Percentiles rank a stretch among this genome's conserved stretches.
Evolutionary conservation across 2,329 filamentous ascomycete species (phyloP).

Genomic region (Alternaria alternata): DNA sequence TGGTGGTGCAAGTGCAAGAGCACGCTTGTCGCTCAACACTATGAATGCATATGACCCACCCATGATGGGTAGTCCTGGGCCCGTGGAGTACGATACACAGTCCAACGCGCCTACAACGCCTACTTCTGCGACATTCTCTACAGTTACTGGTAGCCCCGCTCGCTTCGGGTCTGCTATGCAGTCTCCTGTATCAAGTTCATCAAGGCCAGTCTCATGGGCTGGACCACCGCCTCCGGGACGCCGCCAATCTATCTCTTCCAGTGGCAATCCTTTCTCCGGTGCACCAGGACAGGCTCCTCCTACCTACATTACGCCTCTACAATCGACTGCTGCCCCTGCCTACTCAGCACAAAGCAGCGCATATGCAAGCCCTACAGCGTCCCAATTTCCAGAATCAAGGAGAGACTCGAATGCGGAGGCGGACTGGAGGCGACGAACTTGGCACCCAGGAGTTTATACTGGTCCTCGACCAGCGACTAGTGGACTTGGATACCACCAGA

Average conservation of each 20-base stretch:
- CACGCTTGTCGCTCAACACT: slow-evolving; percentile 63
- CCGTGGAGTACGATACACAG: slow-evolving; percentile 68
- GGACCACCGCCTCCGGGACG: slow-evolving; percentile 72
- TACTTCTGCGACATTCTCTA: slow-evolving; percentile 82
- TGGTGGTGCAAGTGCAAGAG: slow-evolving; percentile 63
- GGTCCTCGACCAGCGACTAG: slow-evolving; percentile 71
- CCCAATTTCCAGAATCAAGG: slow-evolving; percentile 68
- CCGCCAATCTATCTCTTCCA: slow-evolving; percentile 82
- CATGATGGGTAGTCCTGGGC: slow-evolving; percentile 67
- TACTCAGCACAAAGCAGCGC: slow-evolving; percentile 68
- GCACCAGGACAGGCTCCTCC: slow-evolving; percentile 68
- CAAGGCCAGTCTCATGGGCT: slow-evolving; percentile 77
- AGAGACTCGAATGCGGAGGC: slow-evolving; percentile 77
- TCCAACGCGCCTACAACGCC: slow-evolving; percentile 83
- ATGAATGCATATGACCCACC: slow-evolving; percentile 71
- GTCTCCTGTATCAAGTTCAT: slow-evolving; percentile 76
- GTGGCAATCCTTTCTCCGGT: slow-evolving; percentile 75
- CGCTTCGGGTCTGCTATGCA: slow-evolving; percentile 72
- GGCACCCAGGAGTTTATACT: slow-evolving; percentile 81
- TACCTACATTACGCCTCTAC: slow-evolving; percentile 64
- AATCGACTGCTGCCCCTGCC: slow-evolving; percentile 61
- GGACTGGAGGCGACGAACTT: slow-evolving; percentile 83
- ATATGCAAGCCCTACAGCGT: slow-evolving; percentile 72
- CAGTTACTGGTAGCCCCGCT: slow-evolving; percentile 74
- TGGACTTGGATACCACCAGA: slow-evolving; percentile 77